Conservation (phyloP, 1,284 basidiomycete genomes). For the Cutaneotrichosporon dermatis region DNA sequence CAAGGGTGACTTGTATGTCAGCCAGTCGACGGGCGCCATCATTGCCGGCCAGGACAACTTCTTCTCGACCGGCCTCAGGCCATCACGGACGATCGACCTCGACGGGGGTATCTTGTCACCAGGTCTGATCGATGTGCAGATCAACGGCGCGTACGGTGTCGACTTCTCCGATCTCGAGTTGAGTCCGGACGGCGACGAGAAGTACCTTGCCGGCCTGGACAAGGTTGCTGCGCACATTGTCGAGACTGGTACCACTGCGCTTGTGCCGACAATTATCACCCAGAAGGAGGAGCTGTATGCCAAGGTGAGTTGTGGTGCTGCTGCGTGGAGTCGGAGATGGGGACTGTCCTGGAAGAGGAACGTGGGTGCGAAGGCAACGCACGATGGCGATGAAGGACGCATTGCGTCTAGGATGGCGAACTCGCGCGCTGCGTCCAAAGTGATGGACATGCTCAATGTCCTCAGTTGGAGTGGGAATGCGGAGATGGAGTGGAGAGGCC, state of each 20-base stretch:
- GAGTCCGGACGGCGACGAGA: conserved; percentile 62
- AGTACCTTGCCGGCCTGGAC: conserved; percentile 65
- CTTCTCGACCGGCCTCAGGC: conserved; percentile 19
- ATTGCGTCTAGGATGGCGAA: too few species aligned
- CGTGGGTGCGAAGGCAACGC: too few species aligned
- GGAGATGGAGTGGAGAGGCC: too few species aligned
- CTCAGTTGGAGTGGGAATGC: too few species aligned
- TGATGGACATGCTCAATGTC: too few species aligned
- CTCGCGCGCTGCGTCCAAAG: too few species aligned
- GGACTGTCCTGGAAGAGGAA: too few species aligned
- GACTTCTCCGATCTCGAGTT: conserved; percentile 68
- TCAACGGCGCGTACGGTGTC: conserved; percentile 76
- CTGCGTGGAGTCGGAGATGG: too few species aligned
- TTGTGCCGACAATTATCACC: conserved; percentile 61
- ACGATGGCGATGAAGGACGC: too few species aligned
- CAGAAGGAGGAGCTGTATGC: conserved; percentile 38
- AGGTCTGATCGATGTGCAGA: conserved; percentile 71
- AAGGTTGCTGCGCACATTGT: conserved; percentile 68
- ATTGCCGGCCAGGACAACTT: conserved; percentile 34
- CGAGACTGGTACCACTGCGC: conserved; percentile 83
- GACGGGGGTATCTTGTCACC: conserved; percentile 70
- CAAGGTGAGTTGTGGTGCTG: conserved; percentile 46
- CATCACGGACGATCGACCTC: conserved; percentile 31
- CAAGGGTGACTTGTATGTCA: conserved; percentile 37
- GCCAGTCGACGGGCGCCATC: conserved; percentile 28